Base-by-base conservation (phyloP, 805 yeast species). In the Wickerhamomyces chambardii region DNA sequence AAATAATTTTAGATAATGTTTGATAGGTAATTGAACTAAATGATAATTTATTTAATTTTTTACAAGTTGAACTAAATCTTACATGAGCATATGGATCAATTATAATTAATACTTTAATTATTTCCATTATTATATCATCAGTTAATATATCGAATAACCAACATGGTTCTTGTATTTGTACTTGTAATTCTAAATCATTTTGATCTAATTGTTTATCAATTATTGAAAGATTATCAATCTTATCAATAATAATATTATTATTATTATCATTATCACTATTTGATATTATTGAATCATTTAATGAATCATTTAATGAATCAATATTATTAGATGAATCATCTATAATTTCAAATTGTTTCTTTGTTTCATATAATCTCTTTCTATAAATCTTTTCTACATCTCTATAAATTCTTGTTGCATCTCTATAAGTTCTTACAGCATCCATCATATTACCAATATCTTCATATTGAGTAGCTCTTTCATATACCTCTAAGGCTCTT, bases 371-470 rank as follows among this genome's bases (percentile, higher is more conserved):
- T 12, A 74, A 56, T 33, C 67, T 66, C 42, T 72, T 67, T 34
- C 95, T 64, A 53, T 85, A 85, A 17, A 73, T 55, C 32, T 70
- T 59, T 50, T 87, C 95, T 5, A 87, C 87, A 37, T 68, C 68
- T 12, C 58, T 63, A 43, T 70, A 51, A 5, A 58, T 28, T 36
- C 26, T 31, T 18, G 17, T 22, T 5, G 33, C 33, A 10, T 16
- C 15, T 31, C 26, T 24, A 24, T 24, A 24, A 24, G 26, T 10
- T 24, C 26, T 24, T 5, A 24, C 26, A 11, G 26, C 26, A 24
- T 24, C 26, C 12, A 10, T 24, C n/a, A 24, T 10, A 10, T 24
- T 24, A 6, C 26, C 26, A 24, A 24, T 6, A 12, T 24, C 12
- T 24, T 24, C 26, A 24, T 6, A 24, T 24, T 24, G n/a, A 6